Evolutionary conservation across 495 filamentous ascomycete species (phyloP).

Genomic region (Ramalina peruviana): DNA sequence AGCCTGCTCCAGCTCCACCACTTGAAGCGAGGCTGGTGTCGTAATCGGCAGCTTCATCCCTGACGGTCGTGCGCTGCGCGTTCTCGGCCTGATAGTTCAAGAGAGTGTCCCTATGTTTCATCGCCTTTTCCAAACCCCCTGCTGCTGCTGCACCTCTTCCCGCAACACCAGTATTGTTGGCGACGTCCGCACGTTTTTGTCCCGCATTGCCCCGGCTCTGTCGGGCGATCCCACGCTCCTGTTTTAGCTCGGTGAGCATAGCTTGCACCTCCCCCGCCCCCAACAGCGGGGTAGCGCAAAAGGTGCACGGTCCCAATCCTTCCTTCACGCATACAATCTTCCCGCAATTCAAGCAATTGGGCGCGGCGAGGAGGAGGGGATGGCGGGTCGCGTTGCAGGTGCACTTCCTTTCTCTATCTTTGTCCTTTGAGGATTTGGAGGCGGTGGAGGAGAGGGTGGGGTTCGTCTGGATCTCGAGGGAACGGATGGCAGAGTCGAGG

Average conservation of each 20-base stretch:
- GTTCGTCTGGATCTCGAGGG: conserved; percentile 81
- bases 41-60: conserved; percentile 90
- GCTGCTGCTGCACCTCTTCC: too few species aligned
- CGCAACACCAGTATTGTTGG: conserved; percentile 28
- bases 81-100: conserved; percentile 80
- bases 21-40: conserved; percentile 31
- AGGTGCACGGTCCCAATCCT: conserved; percentile 88
- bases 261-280: conserved; percentile 55
- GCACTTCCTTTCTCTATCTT: conserved; percentile 39
- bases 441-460: conserved; percentile 44
- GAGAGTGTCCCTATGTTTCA: conserved; percentile 70
- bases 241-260: conserved; percentile 77
- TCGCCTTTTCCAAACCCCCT: conserved; percentile 25
- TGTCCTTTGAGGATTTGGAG: conserved; percentile 9
- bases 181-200: conserved; percentile 52
- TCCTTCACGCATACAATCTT: conserved; percentile 96
- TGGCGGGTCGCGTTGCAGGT: conserved; percentile 77
- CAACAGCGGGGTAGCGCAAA: conserved; percentile 65
- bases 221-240: conserved; percentile 74
- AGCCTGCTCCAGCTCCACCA: conserved; percentile 19
- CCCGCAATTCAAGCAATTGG: conserved; percentile 85
- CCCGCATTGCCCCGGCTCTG: conserved; percentile 61
- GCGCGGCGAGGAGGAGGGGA: conserved; percentile 69
- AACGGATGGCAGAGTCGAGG: conserved; percentile 81
- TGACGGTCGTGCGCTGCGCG: conserved; percentile 70